These are phyloP conservation scores for Lasiodiplodia hormozganensis DNA, from an alignment of 2,329 filamentous ascomycete genomes.

Conservation along the genomic window DNA sequence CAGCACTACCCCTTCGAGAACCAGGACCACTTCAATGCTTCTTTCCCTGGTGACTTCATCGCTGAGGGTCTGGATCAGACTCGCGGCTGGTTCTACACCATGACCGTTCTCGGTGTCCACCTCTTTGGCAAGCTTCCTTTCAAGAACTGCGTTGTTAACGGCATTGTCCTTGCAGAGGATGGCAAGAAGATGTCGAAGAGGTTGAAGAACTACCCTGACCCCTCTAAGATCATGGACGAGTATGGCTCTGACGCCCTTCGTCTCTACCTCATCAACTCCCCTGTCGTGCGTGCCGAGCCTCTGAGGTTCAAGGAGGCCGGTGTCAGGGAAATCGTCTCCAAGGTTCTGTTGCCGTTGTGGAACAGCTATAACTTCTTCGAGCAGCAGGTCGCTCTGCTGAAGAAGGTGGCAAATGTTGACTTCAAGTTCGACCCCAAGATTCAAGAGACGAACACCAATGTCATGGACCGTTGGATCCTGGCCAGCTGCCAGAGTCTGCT, in stretches of 20 bases:
- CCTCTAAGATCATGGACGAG: constrained; percentile 78
- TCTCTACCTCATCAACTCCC: constrained; percentile 96
- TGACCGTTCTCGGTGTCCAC: constrained; percentile 86
- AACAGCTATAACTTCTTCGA: constrained; percentile 98
- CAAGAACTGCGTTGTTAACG: constrained; percentile 96
- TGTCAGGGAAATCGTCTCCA: constrained; percentile 93
- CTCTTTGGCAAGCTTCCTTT: constrained; percentile 86
- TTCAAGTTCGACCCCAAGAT: constrained; percentile 80
- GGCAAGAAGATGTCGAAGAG: constrained; percentile 99
- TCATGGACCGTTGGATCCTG: constrained; percentile 96
- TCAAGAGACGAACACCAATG: constrained; percentile 80
- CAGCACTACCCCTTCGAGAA: constrained; percentile 94
- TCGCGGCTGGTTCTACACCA: constrained; percentile 94
- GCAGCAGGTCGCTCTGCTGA: constrained; percentile 82
- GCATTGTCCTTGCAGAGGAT: constrained; percentile 90
- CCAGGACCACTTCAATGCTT: constrained; percentile 77
- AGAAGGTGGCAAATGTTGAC: constrained; percentile 81
- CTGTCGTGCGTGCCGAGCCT: constrained; percentile 89
- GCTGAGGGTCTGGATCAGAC: constrained; percentile 94
- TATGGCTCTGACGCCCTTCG: constrained; percentile 93
- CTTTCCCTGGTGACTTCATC: constrained; percentile 92
- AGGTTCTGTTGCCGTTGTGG: constrained; percentile 89
- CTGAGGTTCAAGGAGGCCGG: constrained; percentile 89
- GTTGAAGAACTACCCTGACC: constrained; percentile 94
- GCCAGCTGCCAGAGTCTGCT: constrained; percentile 90